Conservation (phyloP, 768 basidiomycete species). For the Megacollybia marginata region DNA sequence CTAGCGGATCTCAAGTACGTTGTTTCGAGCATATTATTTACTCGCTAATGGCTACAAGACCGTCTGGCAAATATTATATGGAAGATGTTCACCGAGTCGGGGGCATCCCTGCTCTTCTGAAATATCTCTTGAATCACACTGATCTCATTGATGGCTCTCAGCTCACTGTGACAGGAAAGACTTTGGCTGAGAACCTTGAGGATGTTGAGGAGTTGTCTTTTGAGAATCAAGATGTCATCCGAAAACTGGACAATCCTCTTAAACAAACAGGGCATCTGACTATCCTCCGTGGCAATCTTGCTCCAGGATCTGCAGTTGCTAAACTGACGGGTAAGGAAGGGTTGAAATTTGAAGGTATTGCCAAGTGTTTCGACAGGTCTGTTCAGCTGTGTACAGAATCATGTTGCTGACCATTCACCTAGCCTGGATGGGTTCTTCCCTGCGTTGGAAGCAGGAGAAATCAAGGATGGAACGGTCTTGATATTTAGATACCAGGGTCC, state of each 20-base stretch:
- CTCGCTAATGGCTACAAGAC: conserved; percentile 30
- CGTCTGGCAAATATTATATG: conserved; percentile 85
- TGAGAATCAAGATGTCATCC: conserved; percentile 69
- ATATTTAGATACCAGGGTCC: conserved; percentile 88
- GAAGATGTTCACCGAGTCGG: conserved; percentile 84
- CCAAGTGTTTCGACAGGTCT: conserved; percentile 73
- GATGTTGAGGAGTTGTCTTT: conserved; percentile 71
- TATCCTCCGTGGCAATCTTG: conserved; percentile 84
- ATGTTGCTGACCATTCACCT: background rate
- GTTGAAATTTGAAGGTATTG: conserved; percentile 68
- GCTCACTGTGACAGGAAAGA: conserved; percentile 88
- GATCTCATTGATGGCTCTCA: conserved; percentile 75
- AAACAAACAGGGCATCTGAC: conserved; percentile 83
- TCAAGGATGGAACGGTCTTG: conserved; percentile 67
- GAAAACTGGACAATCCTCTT: conserved; percentile 68
- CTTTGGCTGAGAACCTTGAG: conserved; percentile 78
- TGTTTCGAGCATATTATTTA: background rate
- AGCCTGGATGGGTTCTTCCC: conserved; percentile 69
- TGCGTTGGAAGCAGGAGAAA: conserved; percentile 64
- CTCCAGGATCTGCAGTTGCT: conserved; percentile 81
- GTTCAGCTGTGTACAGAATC: background rate
- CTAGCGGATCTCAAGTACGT: conserved; percentile 74
- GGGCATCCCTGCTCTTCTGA: conserved; percentile 77
- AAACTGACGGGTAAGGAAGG: conserved; percentile 96
- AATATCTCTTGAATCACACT: conserved; percentile 74